These are phyloP conservation scores for Ilyonectria robusta DNA, from an alignment of 2,329 filamentous ascomycete species.

Conservation along the genomic window DNA sequence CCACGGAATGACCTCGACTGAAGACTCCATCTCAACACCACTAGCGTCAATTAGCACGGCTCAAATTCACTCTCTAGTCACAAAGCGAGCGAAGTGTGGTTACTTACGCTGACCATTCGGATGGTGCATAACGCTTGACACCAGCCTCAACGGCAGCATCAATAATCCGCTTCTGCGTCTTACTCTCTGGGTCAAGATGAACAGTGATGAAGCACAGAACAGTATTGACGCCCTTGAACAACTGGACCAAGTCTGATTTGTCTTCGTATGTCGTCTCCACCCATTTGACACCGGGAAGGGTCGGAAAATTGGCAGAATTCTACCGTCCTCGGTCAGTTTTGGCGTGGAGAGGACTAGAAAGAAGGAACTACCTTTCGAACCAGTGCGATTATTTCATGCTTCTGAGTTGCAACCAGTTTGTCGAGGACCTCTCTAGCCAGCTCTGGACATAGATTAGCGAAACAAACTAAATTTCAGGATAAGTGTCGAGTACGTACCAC, in stretches of 20 bases:
- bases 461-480: neutral
- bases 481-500: slow-evolving; percentile 8
- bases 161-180: slow-evolving; percentile 68
- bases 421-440: slow-evolving; percentile 41
- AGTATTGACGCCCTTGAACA: slow-evolving; percentile 62
- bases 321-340: neutral
- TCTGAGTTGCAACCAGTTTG: slow-evolving; percentile 26
- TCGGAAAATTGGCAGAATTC: slow-evolving; percentile 22
- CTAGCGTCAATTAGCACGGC: slow-evolving; percentile 5
- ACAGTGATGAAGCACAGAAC: slow-evolving; percentile 64
- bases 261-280: slow-evolving; percentile 60
- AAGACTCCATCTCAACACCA: slow-evolving; percentile 23
- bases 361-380: slow-evolving; percentile 22
- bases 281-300: slow-evolving; percentile 54
- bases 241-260: slow-evolving; percentile 51
- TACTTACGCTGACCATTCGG: slow-evolving; percentile 64
- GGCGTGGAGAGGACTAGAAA: neutral
- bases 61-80: neutral
- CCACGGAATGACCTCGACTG: slow-evolving; percentile 58
- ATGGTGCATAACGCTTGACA: slow-evolving; percentile 73
- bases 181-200: slow-evolving; percentile 52
- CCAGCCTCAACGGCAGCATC: slow-evolving; percentile 72
- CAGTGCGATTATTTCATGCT: slow-evolving; percentile 38
- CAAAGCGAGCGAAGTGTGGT: neutral
- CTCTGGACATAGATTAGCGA: slow-evolving; percentile 6